Conservation (phyloP, 306 rosid genomes). For the Vigna reflexopilosa region DNA sequence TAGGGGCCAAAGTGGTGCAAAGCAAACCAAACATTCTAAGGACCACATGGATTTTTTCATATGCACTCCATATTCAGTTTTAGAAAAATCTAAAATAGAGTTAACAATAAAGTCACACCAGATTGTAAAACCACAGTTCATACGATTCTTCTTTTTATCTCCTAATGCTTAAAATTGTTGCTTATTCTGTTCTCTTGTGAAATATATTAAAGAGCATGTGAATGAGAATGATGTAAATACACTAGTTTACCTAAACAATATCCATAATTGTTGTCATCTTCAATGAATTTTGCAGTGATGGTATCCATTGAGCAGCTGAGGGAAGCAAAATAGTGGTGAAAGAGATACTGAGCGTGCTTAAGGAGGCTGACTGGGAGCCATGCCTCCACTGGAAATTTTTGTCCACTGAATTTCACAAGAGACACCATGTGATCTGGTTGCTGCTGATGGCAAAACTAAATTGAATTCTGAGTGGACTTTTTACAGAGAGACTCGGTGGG, state of each 20-base stretch:
- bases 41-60: not conserved
- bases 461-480: conserved; percentile 85
- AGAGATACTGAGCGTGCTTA: conserved; percentile 79
- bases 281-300: conserved; percentile 63
- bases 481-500: conserved; percentile 76
- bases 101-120: too few species aligned
- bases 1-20: not conserved
- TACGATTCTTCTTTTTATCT: not conserved
- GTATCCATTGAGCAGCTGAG: conserved; percentile 86
- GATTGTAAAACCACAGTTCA: not conserved
- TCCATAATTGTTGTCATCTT: conserved; percentile 10
- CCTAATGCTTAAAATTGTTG: not conserved
- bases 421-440: conserved; percentile 82
- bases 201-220: not conserved
- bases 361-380: conserved; percentile 91
- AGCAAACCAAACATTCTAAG: not conserved
- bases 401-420: conserved; percentile 85
- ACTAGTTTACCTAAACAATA: not conserved
- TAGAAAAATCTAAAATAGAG: too few species aligned
- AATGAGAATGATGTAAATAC: not conserved
- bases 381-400: conserved; percentile 85
- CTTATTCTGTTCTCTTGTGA: conserved; percentile 2
- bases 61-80: too few species aligned
- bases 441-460: conserved; percentile 80
- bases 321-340: conserved; percentile 87